Percentiles rank a stretch among this genome's conserved stretches.
Evolutionary conservation across 148 eudicot species (phyloP).

Genomic region (Amaranthus hypochondriacus): DNA sequence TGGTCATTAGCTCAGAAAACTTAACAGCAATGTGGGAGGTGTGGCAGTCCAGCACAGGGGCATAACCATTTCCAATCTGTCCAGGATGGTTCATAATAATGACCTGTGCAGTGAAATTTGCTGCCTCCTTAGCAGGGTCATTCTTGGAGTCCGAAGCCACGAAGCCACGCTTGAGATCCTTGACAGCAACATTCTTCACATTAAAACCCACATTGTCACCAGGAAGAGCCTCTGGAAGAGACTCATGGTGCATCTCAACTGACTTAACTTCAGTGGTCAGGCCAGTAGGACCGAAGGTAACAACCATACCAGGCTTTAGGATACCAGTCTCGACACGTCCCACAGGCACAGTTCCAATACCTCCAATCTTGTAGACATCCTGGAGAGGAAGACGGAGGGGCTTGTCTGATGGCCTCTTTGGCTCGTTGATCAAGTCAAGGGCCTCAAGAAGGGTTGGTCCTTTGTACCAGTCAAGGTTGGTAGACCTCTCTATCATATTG

Average conservation of each 20-base stretch:
- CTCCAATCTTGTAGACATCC: constrained; percentile 33
- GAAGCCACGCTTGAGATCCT: constrained; percentile 41
- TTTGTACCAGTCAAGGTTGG: constrained; percentile 36
- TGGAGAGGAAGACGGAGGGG: constrained; percentile 31
- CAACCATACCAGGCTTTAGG: constrained; percentile 27
- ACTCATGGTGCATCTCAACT: constrained; percentile 46
- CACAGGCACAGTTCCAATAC: constrained; percentile 29
- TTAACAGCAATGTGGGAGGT: constrained; percentile 42
- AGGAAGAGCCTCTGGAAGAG: constrained; percentile 33
- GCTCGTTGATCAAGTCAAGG: constrained; percentile 22
- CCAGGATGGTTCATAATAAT: constrained; percentile 54
- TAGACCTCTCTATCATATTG: constrained; percentile 33
- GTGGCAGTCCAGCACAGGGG: constrained; percentile 42
- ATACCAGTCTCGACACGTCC: constrained; percentile 29
- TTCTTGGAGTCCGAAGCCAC: constrained; percentile 44
- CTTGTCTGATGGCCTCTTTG: constrained; percentile 31
- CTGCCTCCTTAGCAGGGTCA: constrained; percentile 40
- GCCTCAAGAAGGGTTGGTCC: constrained; percentile 34
- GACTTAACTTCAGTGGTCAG: constrained; percentile 43
- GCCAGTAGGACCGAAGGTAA: constrained; percentile 36
- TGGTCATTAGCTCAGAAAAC: constrained; percentile 37
- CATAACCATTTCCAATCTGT: constrained; percentile 41
- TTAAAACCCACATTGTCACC: constrained; percentile 40
- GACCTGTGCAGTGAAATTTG: constrained; percentile 39
- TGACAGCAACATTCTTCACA: constrained; percentile 36